These are phyloP conservation scores for Geranomyces michiganensis DNA, from an alignment of 192 early-diverging fungal genomes.

Conservation along the genomic window DNA sequence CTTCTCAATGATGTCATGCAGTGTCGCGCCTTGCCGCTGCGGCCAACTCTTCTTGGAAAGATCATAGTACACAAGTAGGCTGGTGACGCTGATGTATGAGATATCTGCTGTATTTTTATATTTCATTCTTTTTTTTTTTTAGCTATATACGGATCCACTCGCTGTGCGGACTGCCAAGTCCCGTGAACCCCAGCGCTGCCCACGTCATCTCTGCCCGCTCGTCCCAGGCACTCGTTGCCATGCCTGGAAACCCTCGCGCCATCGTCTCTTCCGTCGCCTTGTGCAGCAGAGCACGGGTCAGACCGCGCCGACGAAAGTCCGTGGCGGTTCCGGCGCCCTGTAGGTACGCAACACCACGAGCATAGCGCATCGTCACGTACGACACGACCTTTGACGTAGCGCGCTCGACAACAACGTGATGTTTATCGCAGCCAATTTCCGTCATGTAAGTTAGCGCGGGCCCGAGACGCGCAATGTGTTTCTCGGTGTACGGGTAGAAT, in stretches of 20 bases:
- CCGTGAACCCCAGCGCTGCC: not conserved
- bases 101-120: not conserved
- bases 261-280: not conserved
- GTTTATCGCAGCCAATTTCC: not conserved
- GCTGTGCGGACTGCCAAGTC: not conserved
- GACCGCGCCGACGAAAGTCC: not conserved
- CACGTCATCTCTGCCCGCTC: not conserved
- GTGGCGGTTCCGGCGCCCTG: not conserved
- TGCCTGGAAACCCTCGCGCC: not conserved
- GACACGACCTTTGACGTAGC: not conserved
- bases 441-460: conserved; percentile 1
- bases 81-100: not conserved
- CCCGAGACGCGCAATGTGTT: not conserved
- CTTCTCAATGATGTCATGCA: too few relatives aligned
- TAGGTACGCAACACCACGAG: not conserved
- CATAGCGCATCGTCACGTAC: not conserved
- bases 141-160: too few relatives aligned
- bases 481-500: not conserved
- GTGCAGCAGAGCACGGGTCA: not conserved
- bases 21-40: too few relatives aligned
- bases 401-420: not conserved
- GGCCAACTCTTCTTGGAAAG: too few relatives aligned
- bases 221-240: not conserved
- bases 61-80: not conserved
- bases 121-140: too few relatives aligned